Conservation (phyloP, 495 filamentous ascomycete genomes). For the Cudoniella acicularis region DNA sequence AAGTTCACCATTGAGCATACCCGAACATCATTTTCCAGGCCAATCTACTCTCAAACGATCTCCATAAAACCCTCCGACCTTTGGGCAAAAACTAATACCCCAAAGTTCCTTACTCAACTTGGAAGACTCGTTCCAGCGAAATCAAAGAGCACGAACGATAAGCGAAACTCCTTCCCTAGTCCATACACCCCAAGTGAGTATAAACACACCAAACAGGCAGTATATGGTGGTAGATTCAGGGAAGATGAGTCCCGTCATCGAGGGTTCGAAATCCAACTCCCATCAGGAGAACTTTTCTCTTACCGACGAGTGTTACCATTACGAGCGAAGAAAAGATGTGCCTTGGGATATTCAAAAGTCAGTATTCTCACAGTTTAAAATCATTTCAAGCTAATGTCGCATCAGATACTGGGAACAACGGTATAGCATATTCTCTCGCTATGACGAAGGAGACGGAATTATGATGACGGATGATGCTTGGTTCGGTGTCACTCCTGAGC, state of each 20-base stretch:
- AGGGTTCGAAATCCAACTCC: neutral
- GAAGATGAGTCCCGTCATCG: neutral
- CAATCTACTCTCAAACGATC: too few relatives aligned
- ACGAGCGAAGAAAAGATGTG: constrained; percentile 55
- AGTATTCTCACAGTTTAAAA: constrained; percentile 10
- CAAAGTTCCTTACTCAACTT: too few relatives aligned
- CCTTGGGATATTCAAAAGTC: constrained; percentile 78
- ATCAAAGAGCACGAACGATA: too few relatives aligned
- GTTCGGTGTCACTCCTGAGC: constrained; percentile 95
- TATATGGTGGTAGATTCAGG: neutral
- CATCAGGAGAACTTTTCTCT: constrained; percentile 21
- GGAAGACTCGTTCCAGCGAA: too few relatives aligned
- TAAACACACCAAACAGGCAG: neutral
- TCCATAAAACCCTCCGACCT: too few relatives aligned
- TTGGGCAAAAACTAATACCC: too few relatives aligned
- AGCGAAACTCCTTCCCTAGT: too few relatives aligned
- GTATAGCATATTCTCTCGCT: constrained; percentile 75
- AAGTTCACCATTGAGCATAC: too few relatives aligned
- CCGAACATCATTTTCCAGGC: too few relatives aligned
- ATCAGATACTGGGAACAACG: constrained; percentile 84
- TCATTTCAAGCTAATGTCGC: constrained; percentile 14
- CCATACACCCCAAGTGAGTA: neutral
- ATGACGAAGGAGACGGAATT: constrained; percentile 66
- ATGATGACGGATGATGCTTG: constrained; percentile 89
- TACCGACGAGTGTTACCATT: constrained; percentile 60